Base-by-base conservation (phyloP, 345 rosid species). In the Arabis alpina region DNA sequence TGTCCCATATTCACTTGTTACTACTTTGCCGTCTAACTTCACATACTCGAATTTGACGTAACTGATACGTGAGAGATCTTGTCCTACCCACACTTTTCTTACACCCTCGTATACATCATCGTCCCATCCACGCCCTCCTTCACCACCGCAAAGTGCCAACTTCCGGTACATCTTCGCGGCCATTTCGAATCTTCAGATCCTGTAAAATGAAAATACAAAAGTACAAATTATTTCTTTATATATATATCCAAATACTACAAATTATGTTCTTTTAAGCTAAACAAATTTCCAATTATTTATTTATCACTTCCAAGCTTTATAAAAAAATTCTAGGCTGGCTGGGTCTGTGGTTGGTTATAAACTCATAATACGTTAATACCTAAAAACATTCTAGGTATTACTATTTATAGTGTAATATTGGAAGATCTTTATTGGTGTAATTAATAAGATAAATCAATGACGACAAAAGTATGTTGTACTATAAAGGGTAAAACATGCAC, bases 91-190 rank as follows among this genome's bases (percentile, higher is more conserved):
- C 12, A 73, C 71, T 65, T 73, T 73, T 25, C 71, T 65, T 48
- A 73, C 44, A 57, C 77, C 71, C 6, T 65, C 45, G 24, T 64
- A 65, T 7, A 54, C 76, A 72, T 72, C 76, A 8, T 72, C 70
- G 42, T 72, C 76, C 76, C 76, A 72, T 53, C 11, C 70, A 25
- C 4, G 7, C 12, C 76, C 76, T 54, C 76, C 76, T 62, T 54
- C 62, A 62, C 69, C 76, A 44, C 76, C 76, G 28, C 2, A 34
- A 3, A 3, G 8, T 16, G 63, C 25, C 28, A 54, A 7, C 55
- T 71, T 71, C 32, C 39, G n/a, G 62, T 62, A 71, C 39, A 54
- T 45, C 13, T 6, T 62, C 30, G 62, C 27, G 48, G 69, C 37
- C 54, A 43, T 53, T 43, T 54, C 32, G 9, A 40, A 15, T 53